phyloP scores from a whole-genome alignment of 768 basidiomycete species.

The Auricularia cornea region DNA sequence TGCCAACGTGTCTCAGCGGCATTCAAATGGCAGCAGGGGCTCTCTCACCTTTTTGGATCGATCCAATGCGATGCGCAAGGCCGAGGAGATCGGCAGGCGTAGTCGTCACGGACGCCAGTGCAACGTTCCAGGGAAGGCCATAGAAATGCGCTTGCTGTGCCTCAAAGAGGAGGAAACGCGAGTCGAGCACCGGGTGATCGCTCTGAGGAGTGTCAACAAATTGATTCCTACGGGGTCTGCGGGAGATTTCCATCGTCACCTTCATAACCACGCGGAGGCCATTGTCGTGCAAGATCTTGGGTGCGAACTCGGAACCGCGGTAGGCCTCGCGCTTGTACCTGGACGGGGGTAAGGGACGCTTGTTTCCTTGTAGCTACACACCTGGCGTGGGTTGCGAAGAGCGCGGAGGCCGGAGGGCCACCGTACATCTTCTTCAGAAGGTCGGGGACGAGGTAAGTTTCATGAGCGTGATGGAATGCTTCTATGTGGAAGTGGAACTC shows the following conservation, averaged over 20 bases:
- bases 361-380: neutral
- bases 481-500: conserved; percentile 83
- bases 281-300: conserved; percentile 59
- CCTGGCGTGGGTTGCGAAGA: conserved; percentile 74
- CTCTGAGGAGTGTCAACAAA: neutral
- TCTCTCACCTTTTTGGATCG: conserved; percentile 13
- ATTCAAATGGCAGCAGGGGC: neutral
- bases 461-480: conserved; percentile 82
- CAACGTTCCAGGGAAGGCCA: conserved; percentile 24
- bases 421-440: conserved; percentile 70
- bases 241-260: conserved; percentile 37
- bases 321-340: conserved; percentile 68
- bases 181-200: conserved; percentile 34
- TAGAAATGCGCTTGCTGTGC: conserved; percentile 29
- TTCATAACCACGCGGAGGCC: conserved; percentile 71
- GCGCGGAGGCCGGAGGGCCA: conserved; percentile 61
- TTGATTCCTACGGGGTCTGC: too few species aligned
- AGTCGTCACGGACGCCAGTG: conserved; percentile 26
- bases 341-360: neutral
- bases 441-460: conserved; percentile 83
- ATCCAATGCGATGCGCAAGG: conserved; percentile 31
- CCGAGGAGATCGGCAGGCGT: conserved; percentile 30
- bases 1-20: neutral
- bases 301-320: conserved; percentile 71
- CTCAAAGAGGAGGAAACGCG: conserved; percentile 28